A percentile compares a stretch with the other conserved stretches of the same genome.
Evolutionary conservation across 345 rosid genomes (phyloP).

Genomic region (Raphanus raphanistrum): DNA sequence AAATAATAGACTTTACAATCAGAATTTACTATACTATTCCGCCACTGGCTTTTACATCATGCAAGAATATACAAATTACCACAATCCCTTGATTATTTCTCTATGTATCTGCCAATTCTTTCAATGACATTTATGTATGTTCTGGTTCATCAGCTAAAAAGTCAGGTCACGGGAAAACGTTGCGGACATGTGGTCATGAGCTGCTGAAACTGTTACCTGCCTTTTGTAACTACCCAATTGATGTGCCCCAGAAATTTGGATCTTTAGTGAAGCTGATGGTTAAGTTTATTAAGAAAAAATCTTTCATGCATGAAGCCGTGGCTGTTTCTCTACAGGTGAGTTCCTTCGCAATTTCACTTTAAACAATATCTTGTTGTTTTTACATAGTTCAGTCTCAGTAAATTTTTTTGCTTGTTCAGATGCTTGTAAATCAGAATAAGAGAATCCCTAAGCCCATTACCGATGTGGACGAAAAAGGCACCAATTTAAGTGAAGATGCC

Average conservation of each 20-base stretch:
- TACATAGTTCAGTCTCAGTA: not conserved
- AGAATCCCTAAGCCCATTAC: conserved; percentile 39
- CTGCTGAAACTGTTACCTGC: conserved; percentile 77
- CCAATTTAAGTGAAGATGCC: conserved; percentile 36
- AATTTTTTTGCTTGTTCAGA: conserved; percentile 35
- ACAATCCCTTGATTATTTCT: too few species aligned
- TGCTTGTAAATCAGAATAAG: conserved; percentile 82
- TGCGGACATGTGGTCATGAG: conserved; percentile 63
- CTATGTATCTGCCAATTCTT: too few species aligned
- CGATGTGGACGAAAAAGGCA: conserved; percentile 35
- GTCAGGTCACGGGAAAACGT: conserved; percentile 54
- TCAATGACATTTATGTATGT: conserved; percentile 10
- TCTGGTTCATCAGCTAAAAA: conserved; percentile 59
- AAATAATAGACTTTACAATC: not conserved
- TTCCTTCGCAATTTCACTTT: conserved; percentile 5
- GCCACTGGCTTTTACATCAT: conserved; percentile 7
- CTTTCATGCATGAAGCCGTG: conserved; percentile 68
- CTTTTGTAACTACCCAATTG: conserved; percentile 76
- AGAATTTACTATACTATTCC: not conserved
- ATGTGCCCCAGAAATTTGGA: conserved; percentile 50
- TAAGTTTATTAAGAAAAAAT: conserved; percentile 51
- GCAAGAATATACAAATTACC: not conserved
- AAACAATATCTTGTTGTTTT: not conserved
- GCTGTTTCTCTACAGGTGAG: conserved; percentile 73
- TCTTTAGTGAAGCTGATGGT: conserved; percentile 64